Conservation (phyloP, 2,329 filamentous ascomycete genomes). For the Aspergillus udagawae region DNA sequence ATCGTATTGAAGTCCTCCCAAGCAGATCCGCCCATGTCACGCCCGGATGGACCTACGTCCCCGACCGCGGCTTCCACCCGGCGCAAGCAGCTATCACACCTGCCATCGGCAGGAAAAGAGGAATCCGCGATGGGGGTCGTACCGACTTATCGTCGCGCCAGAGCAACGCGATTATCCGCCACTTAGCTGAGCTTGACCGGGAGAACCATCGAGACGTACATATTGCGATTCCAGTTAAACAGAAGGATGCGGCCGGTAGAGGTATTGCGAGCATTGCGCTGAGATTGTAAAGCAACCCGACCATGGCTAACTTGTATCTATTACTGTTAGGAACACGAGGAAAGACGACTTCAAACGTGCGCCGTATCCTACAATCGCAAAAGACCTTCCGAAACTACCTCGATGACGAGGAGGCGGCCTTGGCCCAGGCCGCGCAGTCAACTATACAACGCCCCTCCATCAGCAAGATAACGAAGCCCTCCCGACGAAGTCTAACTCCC, state of each 20-base stretch:
- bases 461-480: slow-evolving; percentile 20
- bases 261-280: slow-evolving; percentile 19
- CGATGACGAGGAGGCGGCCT: slow-evolving; percentile 48
- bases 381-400: slow-evolving; percentile 49
- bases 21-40: slow-evolving; percentile 64
- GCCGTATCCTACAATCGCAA: slow-evolving; percentile 46
- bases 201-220: slow-evolving; percentile 70
- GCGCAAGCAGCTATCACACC: slow-evolving; percentile 53
- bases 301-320: not conserved
- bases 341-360: slow-evolving; percentile 45
- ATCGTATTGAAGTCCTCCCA: slow-evolving; percentile 78
- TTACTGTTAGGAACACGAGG: slow-evolving; percentile 27
- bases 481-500: slow-evolving; percentile 27
- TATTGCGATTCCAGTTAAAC: slow-evolving; percentile 64
- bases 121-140: slow-evolving; percentile 54
- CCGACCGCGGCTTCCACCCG: slow-evolving; percentile 63
- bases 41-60: slow-evolving; percentile 90
- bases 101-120: slow-evolving; percentile 63
- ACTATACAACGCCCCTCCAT: slow-evolving; percentile 15
- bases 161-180: slow-evolving; percentile 74
- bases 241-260: slow-evolving; percentile 41
- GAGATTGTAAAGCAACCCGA: not conserved
- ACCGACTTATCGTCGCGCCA: slow-evolving; percentile 75
- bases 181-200: slow-evolving; percentile 75
- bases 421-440: slow-evolving; percentile 21